These are phyloP conservation scores for Quercus alba DNA, from an alignment of 306 rosid genomes.

Conservation along the genomic window DNA sequence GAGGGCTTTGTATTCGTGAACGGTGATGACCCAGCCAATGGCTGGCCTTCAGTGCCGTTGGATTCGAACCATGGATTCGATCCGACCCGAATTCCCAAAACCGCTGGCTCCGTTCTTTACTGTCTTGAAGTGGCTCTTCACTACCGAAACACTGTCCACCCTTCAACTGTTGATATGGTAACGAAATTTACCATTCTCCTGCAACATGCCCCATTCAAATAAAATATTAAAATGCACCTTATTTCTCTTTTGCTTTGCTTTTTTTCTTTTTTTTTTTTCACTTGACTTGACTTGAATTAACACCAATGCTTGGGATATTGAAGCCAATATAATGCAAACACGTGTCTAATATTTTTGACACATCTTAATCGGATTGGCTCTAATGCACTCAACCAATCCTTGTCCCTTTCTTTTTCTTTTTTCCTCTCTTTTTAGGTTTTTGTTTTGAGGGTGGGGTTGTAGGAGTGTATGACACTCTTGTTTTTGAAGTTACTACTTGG, in stretches of 20 bases:
- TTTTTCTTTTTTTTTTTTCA: background rate
- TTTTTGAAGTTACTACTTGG: background rate
- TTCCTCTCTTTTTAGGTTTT: background rate
- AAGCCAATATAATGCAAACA: too few relatives aligned
- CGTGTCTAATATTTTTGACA: background rate
- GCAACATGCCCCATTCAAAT: background rate
- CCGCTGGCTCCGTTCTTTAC: slow-evolving; percentile 72
- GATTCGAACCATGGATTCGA: slow-evolving; percentile 44
- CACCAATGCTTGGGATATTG: too few relatives aligned
- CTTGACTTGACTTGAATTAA: too few relatives aligned
- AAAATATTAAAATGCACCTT: slow-evolving; percentile 1
- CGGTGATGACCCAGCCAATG: slow-evolving; percentile 63
- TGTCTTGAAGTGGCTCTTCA: slow-evolving; percentile 87
- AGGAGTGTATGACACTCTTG: background rate
- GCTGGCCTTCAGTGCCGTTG: slow-evolving; percentile 68
- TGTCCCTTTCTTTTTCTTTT: background rate
- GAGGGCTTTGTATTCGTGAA: slow-evolving; percentile 88
- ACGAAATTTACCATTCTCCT: background rate
- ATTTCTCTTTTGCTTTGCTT: background rate
- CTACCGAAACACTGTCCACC: slow-evolving; percentile 38
- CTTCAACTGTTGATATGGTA: slow-evolving; percentile 65
- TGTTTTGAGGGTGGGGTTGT: background rate
- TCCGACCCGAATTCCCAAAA: slow-evolving; percentile 37
- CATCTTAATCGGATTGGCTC: too few relatives aligned
- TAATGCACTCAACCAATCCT: too few relatives aligned